phyloP scores from a whole-genome alignment of 805 yeast genomes.

The Myxozyma lipomycoides region DNA sequence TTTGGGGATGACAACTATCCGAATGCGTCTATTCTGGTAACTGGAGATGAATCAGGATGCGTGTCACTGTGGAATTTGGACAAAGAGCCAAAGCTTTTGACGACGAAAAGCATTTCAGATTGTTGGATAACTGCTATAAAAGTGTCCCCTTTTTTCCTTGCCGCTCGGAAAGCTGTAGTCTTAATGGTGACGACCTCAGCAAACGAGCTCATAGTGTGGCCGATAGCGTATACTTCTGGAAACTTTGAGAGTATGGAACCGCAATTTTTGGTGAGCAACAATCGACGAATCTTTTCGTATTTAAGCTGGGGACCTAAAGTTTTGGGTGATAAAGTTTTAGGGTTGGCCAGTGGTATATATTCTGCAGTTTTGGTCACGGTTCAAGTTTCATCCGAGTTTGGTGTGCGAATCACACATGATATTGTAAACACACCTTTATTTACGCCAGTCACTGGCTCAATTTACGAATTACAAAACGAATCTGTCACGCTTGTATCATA shows the following conservation, averaged over 20 bases:
- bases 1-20: constrained; percentile 1
- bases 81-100: neutral
- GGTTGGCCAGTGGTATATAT: neutral
- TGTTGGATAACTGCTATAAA: constrained; percentile 19
- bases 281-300: neutral
- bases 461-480: neutral
- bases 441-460: neutral
- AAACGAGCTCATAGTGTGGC: neutral
- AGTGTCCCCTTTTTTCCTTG: constrained; percentile 8
- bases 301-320: neutral
- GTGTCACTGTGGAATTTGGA: constrained; percentile 11
- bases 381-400: neutral
- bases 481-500: neutral
- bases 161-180: neutral
- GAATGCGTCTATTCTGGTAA: constrained; percentile 14
- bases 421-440: neutral
- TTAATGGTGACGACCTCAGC: constrained; percentile 3
- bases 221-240: neutral
- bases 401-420: neutral
- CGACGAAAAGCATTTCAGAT: neutral
- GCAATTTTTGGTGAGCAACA: neutral
- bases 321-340: neutral
- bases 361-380: neutral
- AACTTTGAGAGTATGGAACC: neutral
- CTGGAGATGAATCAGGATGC: constrained; percentile 23